These are phyloP conservation scores for Karstenula rhodostoma DNA, from an alignment of 2,329 filamentous ascomycete species.

Conservation along the genomic window DNA sequence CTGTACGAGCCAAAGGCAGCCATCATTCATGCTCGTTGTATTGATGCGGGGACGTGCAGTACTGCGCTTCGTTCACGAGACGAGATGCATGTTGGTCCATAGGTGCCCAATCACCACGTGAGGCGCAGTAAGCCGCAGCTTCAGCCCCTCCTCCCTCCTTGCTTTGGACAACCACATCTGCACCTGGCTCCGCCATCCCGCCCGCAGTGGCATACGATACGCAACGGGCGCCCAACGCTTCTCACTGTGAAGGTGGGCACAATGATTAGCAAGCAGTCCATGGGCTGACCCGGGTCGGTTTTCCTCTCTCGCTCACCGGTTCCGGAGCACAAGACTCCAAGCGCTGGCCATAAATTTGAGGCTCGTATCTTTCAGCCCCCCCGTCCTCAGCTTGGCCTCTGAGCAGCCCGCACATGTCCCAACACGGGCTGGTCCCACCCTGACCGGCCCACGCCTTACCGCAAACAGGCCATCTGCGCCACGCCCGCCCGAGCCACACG, in stretches of 20 bases:
- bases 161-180: neutral
- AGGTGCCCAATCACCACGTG: neutral
- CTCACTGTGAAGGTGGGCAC: neutral
- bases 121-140: neutral
- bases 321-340: neutral
- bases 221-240: neutral
- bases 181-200: neutral
- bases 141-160: neutral
- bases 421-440: conserved; percentile 11
- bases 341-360: conserved; percentile 8
- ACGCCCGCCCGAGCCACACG: neutral
- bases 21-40: no score
- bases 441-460: neutral
- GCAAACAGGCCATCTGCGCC: conserved; percentile 4
- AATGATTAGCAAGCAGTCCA: neutral
- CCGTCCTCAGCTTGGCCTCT: conserved; percentile 1
- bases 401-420: conserved; percentile 10
- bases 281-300: neutral
- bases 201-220: neutral
- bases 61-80: neutral
- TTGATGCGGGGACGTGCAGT: neutral
- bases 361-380: conserved; percentile 14
- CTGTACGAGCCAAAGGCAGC: no score
- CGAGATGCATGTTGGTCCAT: neutral
- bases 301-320: conserved; percentile 6